phyloP scores from a whole-genome alignment of 192 early-diverging fungal genomes.

The Rhizophagus prolifer region DNA sequence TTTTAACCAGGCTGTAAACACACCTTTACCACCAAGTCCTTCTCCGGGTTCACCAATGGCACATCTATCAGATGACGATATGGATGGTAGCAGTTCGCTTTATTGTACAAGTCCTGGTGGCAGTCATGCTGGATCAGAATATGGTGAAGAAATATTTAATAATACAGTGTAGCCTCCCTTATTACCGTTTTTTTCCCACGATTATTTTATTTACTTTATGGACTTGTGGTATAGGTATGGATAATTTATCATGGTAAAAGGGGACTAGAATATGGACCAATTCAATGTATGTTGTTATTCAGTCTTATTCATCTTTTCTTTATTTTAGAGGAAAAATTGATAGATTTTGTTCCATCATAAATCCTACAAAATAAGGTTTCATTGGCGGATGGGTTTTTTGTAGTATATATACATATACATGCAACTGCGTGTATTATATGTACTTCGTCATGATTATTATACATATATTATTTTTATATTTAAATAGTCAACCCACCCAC shows the following conservation, averaged over 20 bases:
- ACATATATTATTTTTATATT: background rate
- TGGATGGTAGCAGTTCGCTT: slow-evolving; percentile 42
- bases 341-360: background rate
- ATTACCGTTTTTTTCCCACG: background rate
- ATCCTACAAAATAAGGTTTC: background rate
- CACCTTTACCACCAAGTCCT: slow-evolving; percentile 54
- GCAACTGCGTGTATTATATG: background rate
- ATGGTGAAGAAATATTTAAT: slow-evolving; percentile 17
- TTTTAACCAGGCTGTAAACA: slow-evolving; percentile 52
- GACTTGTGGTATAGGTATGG: background rate
- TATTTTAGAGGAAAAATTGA: background rate
- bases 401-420: slow-evolving; percentile 1
- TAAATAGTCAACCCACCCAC: no score
- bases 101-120: slow-evolving; percentile 42
- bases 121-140: slow-evolving; percentile 17
- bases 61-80: slow-evolving; percentile 44
- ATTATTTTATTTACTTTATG: slow-evolving; percentile 1
- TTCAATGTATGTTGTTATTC: background rate
- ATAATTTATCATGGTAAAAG: background rate
- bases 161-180: background rate
- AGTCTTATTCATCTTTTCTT: background rate
- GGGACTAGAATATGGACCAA: background rate
- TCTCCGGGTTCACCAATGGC: slow-evolving; percentile 47
- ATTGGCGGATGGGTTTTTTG: background rate
- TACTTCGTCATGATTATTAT: background rate